These are phyloP conservation scores for Cystobasidium sp. DNA, from an alignment of 1,284 basidiomycete genomes.

Conservation along the genomic window DNA sequence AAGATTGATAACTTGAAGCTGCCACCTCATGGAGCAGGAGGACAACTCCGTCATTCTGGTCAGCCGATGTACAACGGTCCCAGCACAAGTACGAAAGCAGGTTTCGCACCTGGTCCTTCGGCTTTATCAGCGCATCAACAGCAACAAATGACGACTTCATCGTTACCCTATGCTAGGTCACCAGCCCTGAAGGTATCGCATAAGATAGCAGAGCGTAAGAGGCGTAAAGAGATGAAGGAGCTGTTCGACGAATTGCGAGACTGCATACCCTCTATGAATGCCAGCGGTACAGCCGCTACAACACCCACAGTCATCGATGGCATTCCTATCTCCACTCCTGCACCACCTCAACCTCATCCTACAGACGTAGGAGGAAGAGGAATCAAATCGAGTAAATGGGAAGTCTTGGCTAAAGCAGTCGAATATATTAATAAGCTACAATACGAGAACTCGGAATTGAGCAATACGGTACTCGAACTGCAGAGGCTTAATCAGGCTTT, in stretches of 20 bases:
- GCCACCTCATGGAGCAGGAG: no score
- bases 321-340: neutral
- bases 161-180: conserved; percentile 65
- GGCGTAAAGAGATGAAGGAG: conserved; percentile 96
- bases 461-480: conserved; percentile 2
- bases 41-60: no score
- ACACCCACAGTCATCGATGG: neutral
- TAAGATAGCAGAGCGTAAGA: conserved; percentile 90
- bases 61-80: neutral
- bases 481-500: conserved; percentile 19
- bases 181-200: conserved; percentile 91
- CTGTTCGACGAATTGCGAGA: conserved; percentile 91
- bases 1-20: no score
- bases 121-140: neutral
- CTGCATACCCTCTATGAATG: conserved; percentile 66
- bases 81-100: neutral
- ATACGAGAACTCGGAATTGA: conserved; percentile 67
- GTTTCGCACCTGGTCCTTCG: neutral
- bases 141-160: neutral
- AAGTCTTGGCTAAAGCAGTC: conserved; percentile 86
- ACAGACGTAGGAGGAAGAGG: conserved; percentile 62
- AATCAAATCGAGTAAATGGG: conserved; percentile 96
- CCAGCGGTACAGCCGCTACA: neutral
- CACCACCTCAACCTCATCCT: neutral
- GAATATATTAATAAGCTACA: conserved; percentile 82